Evolutionary conservation across 495 filamentous ascomycete genomes (phyloP).

Genomic region (Pseudomonodictys pantanalensis): DNA sequence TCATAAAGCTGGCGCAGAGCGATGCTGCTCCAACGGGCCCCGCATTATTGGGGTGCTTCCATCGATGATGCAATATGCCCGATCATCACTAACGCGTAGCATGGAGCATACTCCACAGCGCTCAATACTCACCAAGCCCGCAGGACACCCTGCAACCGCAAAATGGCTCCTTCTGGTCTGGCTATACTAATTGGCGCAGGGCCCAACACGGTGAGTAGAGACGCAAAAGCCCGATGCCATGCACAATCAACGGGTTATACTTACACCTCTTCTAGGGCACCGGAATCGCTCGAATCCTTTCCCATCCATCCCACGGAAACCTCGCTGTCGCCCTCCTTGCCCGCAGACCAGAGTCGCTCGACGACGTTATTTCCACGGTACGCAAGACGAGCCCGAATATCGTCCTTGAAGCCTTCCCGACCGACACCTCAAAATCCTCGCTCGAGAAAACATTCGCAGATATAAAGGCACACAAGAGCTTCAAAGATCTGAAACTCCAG

Average conservation of each 20-base stretch:
- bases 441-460: slow-evolving; percentile 43
- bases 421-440: slow-evolving; percentile 43
- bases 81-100: neutral
- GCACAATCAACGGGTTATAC: neutral
- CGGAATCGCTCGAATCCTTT: slow-evolving; percentile 50
- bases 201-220: slow-evolving; percentile 40
- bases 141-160: no score
- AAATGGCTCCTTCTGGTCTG: slow-evolving; percentile 45
- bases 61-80: neutral
- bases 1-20: no score
- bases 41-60: neutral
- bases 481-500: slow-evolving; percentile 45
- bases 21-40: no score
- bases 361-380: slow-evolving; percentile 39
- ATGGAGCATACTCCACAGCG: no score
- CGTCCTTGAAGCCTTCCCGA: slow-evolving; percentile 48
- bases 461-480: slow-evolving; percentile 45
- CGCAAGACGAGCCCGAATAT: slow-evolving; percentile 40
- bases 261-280: slow-evolving; percentile 41
- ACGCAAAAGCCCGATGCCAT: neutral
- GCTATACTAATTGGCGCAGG: slow-evolving; percentile 50
- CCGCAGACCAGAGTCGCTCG: slow-evolving; percentile 42
- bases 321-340: slow-evolving; percentile 50
- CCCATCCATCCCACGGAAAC: slow-evolving; percentile 48
- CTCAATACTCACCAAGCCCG: no score